A percentile compares a stretch with the other conserved stretches of the same genome.
Evolutionary conservation across 805 yeast genomes (phyloP).

Genomic region (Candida tibetensis): DNA sequence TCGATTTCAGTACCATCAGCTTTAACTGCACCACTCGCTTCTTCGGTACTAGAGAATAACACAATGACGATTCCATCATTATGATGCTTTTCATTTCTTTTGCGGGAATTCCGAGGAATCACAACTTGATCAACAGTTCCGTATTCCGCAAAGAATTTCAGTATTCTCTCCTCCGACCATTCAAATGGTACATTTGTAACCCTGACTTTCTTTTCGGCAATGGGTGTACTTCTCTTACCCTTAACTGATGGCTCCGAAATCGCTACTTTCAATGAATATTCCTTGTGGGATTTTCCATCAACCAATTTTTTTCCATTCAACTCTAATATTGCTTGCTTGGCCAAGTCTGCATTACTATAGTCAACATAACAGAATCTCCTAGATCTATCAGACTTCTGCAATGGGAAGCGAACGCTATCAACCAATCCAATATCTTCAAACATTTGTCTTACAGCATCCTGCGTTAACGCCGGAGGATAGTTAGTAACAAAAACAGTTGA

Average conservation of each 20-base stretch:
- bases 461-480: constrained; percentile 56
- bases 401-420: constrained; percentile 60
- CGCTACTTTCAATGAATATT: constrained; percentile 50
- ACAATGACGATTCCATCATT: constrained; percentile 71
- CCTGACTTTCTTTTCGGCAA: constrained; percentile 56
- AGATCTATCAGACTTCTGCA: constrained; percentile 49
- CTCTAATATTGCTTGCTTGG: constrained; percentile 39
- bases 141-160: constrained; percentile 41
- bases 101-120: constrained; percentile 31
- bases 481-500: constrained; percentile 72
- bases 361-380: constrained; percentile 78
- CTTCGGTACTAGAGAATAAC: constrained; percentile 40
- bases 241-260: constrained; percentile 55
- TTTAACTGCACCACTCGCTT: constrained; percentile 47
- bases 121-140: constrained; percentile 55
- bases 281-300: constrained; percentile 21
- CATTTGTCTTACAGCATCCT: constrained; percentile 33
- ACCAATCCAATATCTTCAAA: constrained; percentile 44
- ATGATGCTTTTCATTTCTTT: constrained; percentile 26
- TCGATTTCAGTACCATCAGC: constrained; percentile 41
- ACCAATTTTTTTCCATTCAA: constrained; percentile 39
- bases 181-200: constrained; percentile 52
- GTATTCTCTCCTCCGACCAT: constrained; percentile 38
- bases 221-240: constrained; percentile 38
- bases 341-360: constrained; percentile 40